These are phyloP conservation scores for Aspergillus sp. DNA, from an alignment of 2,329 filamentous ascomycete genomes.

Conservation along the genomic window DNA sequence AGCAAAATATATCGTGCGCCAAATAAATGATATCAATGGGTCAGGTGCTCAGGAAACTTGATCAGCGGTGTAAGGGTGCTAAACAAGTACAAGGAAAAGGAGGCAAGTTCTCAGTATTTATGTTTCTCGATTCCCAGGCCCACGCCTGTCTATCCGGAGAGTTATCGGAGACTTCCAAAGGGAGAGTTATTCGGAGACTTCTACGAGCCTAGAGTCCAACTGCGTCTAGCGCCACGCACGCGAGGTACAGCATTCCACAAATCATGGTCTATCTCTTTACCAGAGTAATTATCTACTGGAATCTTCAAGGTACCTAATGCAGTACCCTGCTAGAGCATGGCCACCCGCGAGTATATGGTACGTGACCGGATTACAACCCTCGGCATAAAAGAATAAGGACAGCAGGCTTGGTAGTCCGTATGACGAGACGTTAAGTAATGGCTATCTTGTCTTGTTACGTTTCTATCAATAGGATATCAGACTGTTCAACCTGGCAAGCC, in stretches of 20 bases:
- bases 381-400: too few species aligned
- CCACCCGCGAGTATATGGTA: not conserved
- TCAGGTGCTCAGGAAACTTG: not conserved
- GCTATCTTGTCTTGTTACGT: too few species aligned
- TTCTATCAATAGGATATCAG: too few species aligned
- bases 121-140: not conserved
- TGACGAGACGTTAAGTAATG: too few species aligned
- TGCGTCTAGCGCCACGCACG: not conserved
- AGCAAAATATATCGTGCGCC: not conserved
- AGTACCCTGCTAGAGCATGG: not conserved
- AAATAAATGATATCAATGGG: not conserved
- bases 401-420: too few species aligned
- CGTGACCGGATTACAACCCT: not conserved
- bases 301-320: not conserved
- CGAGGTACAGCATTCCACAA: not conserved
- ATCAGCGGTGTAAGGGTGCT: not conserved
- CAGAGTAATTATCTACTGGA: not conserved
- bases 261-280: not conserved
- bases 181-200: conserved; percentile 15
- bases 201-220: not conserved
- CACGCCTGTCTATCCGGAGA: too few species aligned
- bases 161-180: too few species aligned
- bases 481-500: too few species aligned
- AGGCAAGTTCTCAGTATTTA: not conserved
- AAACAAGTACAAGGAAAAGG: not conserved